These are phyloP conservation scores for Ceratobasidium sp. DNA, from an alignment of 1,284 basidiomycete species.

Conservation along the genomic window DNA sequence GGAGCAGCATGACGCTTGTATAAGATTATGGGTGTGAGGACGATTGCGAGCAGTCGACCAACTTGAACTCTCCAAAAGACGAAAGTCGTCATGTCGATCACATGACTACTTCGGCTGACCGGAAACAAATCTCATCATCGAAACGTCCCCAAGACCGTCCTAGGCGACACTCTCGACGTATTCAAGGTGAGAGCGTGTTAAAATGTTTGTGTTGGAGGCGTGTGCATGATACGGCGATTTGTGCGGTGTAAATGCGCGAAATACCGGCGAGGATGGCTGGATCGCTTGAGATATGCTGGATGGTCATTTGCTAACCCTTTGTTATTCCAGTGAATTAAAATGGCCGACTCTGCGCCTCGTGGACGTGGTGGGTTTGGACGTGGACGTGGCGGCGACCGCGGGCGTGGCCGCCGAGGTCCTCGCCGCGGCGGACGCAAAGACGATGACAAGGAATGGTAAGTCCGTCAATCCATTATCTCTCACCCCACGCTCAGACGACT, in stretches of 20 bases:
- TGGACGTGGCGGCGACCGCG: slow-evolving; percentile 69
- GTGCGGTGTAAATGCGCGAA: slow-evolving; percentile 16
- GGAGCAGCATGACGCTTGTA: too few species aligned
- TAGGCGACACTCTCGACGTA: slow-evolving; percentile 39
- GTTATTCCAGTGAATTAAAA: slow-evolving; percentile 52
- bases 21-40: too few species aligned
- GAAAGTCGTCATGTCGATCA: too few species aligned
- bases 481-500: slow-evolving; percentile 4
- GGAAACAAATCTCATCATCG: slow-evolving; percentile 30
- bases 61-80: neutral
- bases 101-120: slow-evolving; percentile 1
- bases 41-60: too few species aligned
- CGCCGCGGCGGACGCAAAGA: slow-evolving; percentile 97
- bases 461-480: slow-evolving; percentile 54
- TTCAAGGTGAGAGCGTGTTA: slow-evolving; percentile 32
- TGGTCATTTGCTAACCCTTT: slow-evolving; percentile 22
- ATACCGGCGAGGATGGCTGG: neutral
- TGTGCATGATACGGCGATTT: neutral
- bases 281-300: slow-evolving; percentile 13
- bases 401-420: slow-evolving; percentile 90
- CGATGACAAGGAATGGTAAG: slow-evolving; percentile 98
- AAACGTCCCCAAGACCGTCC: slow-evolving; percentile 39
- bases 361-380: slow-evolving; percentile 81
- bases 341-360: slow-evolving; percentile 79
- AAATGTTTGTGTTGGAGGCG: neutral